A percentile compares a stretch with the other conserved stretches of the same genome.
These are phyloP conservation scores for Termitomyces sp. DNA, from an alignment of 768 basidiomycete genomes.

Conservation along the genomic window DNA sequence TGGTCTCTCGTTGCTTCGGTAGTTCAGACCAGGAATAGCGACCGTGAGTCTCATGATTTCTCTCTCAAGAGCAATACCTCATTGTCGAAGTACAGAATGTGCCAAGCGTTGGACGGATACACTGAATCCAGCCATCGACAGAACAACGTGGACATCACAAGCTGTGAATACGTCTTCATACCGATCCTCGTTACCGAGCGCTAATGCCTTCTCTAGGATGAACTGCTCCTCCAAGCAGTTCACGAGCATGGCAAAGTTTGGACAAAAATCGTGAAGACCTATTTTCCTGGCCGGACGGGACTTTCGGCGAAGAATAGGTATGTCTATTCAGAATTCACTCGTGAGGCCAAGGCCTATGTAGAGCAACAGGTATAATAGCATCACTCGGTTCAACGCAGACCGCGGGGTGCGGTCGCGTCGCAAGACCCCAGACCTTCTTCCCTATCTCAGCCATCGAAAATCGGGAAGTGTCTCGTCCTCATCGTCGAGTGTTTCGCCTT, in stretches of 20 bases:
- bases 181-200: background rate
- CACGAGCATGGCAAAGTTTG: slow-evolving; percentile 53
- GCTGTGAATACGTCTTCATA: slow-evolving; percentile 27
- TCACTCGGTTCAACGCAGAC: slow-evolving; percentile 42
- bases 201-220: slow-evolving; percentile 32
- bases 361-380: slow-evolving; percentile 41
- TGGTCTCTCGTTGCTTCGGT: slow-evolving; percentile 57
- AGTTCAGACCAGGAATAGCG: slow-evolving; percentile 52
- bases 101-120: slow-evolving; percentile 62
- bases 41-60: slow-evolving; percentile 35
- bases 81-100: slow-evolving; percentile 36
- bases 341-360: background rate
- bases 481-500: slow-evolving; percentile 34
- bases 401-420: slow-evolving; percentile 29
- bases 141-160: slow-evolving; percentile 54
- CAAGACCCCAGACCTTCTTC: slow-evolving; percentile 28
- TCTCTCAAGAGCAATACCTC: background rate
- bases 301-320: slow-evolving; percentile 58
- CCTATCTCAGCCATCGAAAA: slow-evolving; percentile 25
- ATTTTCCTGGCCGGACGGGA: slow-evolving; percentile 56
- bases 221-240: slow-evolving; percentile 48
- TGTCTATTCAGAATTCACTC: slow-evolving; percentile 3
- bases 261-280: slow-evolving; percentile 58
- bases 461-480: slow-evolving; percentile 34
- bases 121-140: slow-evolving; percentile 54